Percentiles rank a stretch among this genome's conserved stretches.
Evolutionary conservation across 2,329 filamentous ascomycete genomes (phyloP).

Genomic region (Aspergillus thermomutatus): DNA sequence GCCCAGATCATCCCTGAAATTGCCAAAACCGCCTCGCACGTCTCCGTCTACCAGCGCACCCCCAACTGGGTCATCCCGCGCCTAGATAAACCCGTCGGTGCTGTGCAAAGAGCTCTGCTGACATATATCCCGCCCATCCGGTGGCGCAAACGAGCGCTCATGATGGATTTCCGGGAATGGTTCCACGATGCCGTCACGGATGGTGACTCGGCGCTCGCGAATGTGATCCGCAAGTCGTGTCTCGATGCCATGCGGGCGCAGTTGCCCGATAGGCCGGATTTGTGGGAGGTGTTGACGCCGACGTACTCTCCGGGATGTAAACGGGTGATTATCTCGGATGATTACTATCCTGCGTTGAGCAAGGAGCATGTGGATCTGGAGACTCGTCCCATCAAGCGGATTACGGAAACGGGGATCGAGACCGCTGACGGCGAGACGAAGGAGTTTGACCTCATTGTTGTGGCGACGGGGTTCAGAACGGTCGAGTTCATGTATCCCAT

Average conservation of each 20-base stretch:
- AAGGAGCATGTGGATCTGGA: conserved; percentile 50
- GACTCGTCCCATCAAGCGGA: conserved; percentile 46
- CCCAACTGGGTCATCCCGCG: conserved; percentile 60
- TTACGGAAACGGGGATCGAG: conserved; percentile 48
- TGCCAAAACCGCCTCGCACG: conserved; percentile 46
- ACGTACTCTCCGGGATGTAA: conserved; percentile 56
- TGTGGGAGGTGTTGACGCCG: conserved; percentile 54
- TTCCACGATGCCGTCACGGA: conserved; percentile 45
- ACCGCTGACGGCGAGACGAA: conserved; percentile 40
- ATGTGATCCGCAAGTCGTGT: conserved; percentile 38
- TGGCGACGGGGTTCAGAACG: conserved; percentile 59
- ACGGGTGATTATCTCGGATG: conserved; percentile 53
- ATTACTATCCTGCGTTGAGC: conserved; percentile 53
- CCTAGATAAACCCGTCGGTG: conserved; percentile 46
- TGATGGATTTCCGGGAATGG: conserved; percentile 56
- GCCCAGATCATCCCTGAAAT: conserved; percentile 59
- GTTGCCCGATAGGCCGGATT: conserved; percentile 47
- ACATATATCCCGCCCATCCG: conserved; percentile 51
- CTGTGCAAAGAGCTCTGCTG: conserved; percentile 42
- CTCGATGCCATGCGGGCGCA: conserved; percentile 43
- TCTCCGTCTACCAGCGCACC: conserved; percentile 57
- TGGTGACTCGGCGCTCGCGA: conserved; percentile 37
- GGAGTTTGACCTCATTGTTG: conserved; percentile 54
- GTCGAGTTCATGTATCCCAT: conserved; percentile 60
- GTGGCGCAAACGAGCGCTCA: conserved; percentile 47